phyloP scores from a whole-genome alignment of 2,329 filamentous ascomycete genomes.

The Colletotrichum nymphaeae region DNA sequence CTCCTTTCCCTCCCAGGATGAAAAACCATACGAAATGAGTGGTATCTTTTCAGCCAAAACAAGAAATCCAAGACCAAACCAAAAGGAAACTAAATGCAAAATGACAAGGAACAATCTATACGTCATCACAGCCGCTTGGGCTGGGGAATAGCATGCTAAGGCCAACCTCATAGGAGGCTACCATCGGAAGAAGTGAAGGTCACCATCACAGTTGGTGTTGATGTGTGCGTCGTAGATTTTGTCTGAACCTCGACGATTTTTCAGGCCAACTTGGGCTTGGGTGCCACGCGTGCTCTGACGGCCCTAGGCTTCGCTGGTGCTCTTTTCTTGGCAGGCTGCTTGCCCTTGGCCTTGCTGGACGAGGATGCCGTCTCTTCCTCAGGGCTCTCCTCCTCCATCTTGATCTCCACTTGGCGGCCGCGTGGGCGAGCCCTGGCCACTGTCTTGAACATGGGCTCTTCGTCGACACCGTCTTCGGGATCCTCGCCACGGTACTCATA shows the following conservation, averaged over 20 bases:
- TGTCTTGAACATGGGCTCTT: background rate
- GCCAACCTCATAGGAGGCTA: background rate
- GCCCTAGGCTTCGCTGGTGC: background rate
- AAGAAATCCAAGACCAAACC: background rate
- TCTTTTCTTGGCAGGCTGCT: background rate
- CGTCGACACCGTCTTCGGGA: slow-evolving; percentile 31
- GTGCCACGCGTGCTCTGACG: background rate
- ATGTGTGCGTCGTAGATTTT: background rate
- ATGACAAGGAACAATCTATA: slow-evolving; percentile 11
- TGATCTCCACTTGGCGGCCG: background rate
- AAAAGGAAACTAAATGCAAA: background rate
- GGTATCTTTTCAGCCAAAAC: slow-evolving; percentile 14
- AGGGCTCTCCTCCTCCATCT: background rate
- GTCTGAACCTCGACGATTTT: background rate
- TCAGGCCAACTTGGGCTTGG: background rate
- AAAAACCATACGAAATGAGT: slow-evolving; percentile 17
- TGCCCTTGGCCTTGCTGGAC: background rate
- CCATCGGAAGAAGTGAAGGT: background rate
- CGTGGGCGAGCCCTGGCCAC: background rate
- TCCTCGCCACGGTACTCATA: slow-evolving; percentile 26
- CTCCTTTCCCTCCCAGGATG: background rate
- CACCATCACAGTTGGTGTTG: background rate
- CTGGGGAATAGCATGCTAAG: background rate
- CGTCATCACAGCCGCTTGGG: slow-evolving; percentile 3
- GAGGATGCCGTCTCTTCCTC: background rate